These are phyloP conservation scores for Hyphopichia khmerensis DNA, from an alignment of 1,139 yeast species.

Conservation along the genomic window DNA sequence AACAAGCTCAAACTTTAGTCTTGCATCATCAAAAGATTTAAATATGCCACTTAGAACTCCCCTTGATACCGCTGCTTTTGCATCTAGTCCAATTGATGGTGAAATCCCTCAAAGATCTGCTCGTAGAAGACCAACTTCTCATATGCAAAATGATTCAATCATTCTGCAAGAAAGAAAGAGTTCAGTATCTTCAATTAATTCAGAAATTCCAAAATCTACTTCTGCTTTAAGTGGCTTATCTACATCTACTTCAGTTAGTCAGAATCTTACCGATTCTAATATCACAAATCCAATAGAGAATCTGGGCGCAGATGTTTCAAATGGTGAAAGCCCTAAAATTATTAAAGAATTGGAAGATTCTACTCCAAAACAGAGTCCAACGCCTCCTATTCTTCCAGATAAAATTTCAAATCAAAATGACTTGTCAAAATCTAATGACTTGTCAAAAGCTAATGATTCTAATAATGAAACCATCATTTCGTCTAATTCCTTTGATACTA, in stretches of 20 bases:
- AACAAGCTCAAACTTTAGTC: neutral
- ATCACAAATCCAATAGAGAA: neutral
- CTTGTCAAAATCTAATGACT: neutral
- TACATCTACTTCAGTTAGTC: neutral
- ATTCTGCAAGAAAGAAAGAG: slow-evolving; percentile 1
- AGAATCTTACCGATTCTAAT: neutral
- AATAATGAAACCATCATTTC: neutral
- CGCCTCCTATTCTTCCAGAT: neutral
- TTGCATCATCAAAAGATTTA: neutral
- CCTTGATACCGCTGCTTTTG: neutral
- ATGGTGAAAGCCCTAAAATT: slow-evolving; percentile 6
- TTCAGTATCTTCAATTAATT: neutral
- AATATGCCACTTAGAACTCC: slow-evolving; percentile 1
- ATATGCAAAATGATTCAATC: slow-evolving; percentile 1
- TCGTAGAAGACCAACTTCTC: slow-evolving; percentile 9
- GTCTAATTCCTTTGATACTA: neutral
- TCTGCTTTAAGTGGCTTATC: neutral
- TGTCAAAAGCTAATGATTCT: neutral
- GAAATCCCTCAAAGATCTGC: slow-evolving; percentile 16
- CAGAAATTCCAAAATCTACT: neutral
- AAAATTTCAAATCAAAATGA: neutral
- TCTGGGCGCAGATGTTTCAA: neutral
- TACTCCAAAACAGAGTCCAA: neutral
- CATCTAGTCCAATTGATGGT: neutral
- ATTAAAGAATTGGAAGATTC: neutral